Evolutionary conservation across 1,284 basidiomycete species (phyloP).

Genomic region (Meripilus lineatus): DNA sequence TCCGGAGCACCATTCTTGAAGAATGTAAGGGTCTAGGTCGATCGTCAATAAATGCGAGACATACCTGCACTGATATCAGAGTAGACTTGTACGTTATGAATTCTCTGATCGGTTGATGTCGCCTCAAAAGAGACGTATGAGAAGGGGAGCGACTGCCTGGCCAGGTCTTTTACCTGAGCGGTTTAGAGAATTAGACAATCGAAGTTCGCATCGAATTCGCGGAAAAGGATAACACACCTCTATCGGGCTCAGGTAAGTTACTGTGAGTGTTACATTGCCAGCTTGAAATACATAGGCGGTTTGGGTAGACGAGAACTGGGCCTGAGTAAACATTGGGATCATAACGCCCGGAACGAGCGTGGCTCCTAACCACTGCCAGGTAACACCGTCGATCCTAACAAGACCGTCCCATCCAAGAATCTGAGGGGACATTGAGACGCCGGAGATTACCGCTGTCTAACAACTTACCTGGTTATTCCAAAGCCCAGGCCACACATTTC

Average conservation of each 20-base stretch:
- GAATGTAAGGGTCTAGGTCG: neutral
- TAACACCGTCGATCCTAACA: conserved; percentile 17
- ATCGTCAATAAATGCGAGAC: conserved; percentile 10
- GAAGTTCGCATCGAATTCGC: neutral
- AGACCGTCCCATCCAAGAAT: conserved; percentile 16
- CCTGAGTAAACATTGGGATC: conserved; percentile 10
- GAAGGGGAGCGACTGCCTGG: conserved; percentile 20
- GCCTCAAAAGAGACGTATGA: conserved; percentile 21
- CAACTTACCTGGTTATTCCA: conserved; percentile 11
- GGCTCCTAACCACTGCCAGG: conserved; percentile 17
- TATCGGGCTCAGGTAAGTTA: conserved; percentile 19
- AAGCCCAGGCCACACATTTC: conserved; percentile 12
- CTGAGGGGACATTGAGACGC: neutral
- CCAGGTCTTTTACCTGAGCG: conserved; percentile 19
- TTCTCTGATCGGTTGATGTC: conserved; percentile 17
- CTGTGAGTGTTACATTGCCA: conserved; percentile 16
- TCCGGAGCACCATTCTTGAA: conserved; percentile 12
- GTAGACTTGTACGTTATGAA: conserved; percentile 23
- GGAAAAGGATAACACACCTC: conserved; percentile 12
- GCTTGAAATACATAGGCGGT: conserved; percentile 15
- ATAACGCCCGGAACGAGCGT: neutral
- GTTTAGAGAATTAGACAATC: conserved; percentile 12
- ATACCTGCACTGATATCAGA: conserved; percentile 25
- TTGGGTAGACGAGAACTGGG: conserved; percentile 15
- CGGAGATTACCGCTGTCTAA: neutral